Percentiles rank a stretch among this genome's conserved stretches.
These are phyloP conservation scores for Mortierella sp. DNA, from an alignment of 371 early-diverging fungal genomes.

Conservation along the genomic window DNA sequence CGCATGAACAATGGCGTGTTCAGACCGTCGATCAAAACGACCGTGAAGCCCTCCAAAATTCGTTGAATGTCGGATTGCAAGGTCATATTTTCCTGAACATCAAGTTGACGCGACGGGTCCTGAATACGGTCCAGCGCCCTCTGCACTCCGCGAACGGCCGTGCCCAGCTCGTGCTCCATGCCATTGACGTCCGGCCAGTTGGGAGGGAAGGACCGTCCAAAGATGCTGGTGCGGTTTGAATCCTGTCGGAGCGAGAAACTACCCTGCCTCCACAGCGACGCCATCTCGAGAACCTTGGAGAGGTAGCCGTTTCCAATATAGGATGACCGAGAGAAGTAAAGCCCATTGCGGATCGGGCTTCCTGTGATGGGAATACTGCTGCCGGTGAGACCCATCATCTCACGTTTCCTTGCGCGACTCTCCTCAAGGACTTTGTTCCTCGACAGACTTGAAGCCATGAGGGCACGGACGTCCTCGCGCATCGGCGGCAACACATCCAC, in stretches of 20 bases:
- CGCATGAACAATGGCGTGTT: slow-evolving; percentile 6
- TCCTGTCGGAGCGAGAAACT: neutral
- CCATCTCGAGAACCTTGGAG: slow-evolving; percentile 12
- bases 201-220: slow-evolving; percentile 18
- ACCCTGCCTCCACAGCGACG: neutral
- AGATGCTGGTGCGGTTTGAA: slow-evolving; percentile 2
- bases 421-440: neutral
- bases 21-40: slow-evolving; percentile 7
- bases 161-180: slow-evolving; percentile 16
- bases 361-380: neutral
- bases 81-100: neutral
- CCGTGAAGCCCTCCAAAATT: slow-evolving; percentile 24
- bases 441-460: neutral
- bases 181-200: slow-evolving; percentile 16
- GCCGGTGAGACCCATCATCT: neutral
- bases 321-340: slow-evolving; percentile 37
- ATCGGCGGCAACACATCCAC: neutral
- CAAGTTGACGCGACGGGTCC: neutral
- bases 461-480: neutral
- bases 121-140: neutral
- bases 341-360: slow-evolving; percentile 13
- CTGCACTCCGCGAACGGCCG: slow-evolving; percentile 11
- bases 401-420: neutral
- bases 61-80: neutral
- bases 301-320: slow-evolving; percentile 42